Evolutionary conservation across 2,329 filamentous ascomycete genomes (phyloP).

Genomic region (Alternaria incomplexa): DNA sequence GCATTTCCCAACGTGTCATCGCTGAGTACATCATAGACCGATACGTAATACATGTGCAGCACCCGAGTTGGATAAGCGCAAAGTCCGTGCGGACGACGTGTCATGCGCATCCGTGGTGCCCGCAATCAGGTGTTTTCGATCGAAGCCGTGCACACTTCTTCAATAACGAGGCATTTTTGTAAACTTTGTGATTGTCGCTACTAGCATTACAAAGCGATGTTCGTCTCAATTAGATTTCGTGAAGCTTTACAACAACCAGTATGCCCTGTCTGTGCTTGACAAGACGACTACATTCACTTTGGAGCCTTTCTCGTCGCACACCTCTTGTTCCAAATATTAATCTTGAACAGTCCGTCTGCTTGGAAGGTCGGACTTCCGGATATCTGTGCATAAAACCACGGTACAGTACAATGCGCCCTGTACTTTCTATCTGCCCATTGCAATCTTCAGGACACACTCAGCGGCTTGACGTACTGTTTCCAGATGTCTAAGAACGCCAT

Average conservation of each 20-base stretch:
- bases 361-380: neutral
- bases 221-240: neutral
- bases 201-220: neutral
- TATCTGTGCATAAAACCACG: neutral
- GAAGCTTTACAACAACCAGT: neutral
- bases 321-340: neutral
- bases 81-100: neutral
- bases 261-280: neutral
- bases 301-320: neutral
- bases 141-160: neutral
- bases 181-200: neutral
- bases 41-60: neutral
- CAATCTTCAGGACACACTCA: constrained; percentile 2
- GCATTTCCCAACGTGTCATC: neutral
- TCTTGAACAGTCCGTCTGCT: neutral
- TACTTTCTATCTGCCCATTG: neutral
- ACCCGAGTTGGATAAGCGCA: neutral
- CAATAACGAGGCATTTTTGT: neutral
- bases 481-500: constrained; percentile 37
- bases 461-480: constrained; percentile 31
- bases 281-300: neutral
- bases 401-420: neutral
- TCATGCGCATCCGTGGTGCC: neutral
- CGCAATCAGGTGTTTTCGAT: neutral
- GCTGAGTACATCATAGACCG: neutral